Conservation (phyloP, 225 moss, liverwort and hornwort species). For the Marchantia paleacea region DNA sequence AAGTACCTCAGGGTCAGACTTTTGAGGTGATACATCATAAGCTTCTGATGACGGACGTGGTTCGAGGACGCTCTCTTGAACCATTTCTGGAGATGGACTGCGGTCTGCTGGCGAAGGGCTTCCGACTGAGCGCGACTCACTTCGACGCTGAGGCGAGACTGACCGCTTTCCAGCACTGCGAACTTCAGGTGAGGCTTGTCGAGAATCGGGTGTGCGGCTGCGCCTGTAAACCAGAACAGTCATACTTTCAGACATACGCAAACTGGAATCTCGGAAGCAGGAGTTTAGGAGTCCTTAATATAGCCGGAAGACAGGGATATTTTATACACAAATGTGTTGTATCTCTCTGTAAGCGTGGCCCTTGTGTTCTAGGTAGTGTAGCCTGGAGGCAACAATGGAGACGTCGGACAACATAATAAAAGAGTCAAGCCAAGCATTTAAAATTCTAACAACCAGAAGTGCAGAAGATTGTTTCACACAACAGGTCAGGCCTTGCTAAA, state of each 20-base stretch:
- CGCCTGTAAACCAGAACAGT: constrained; percentile 12
- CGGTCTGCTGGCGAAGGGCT: constrained; percentile 39
- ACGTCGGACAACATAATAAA: too few relatives aligned
- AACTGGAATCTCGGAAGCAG: background rate
- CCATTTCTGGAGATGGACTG: constrained; percentile 35
- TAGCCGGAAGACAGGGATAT: too few relatives aligned
- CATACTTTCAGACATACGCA: background rate
- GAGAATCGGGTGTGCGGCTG: constrained; percentile 23
- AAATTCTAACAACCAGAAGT: too few relatives aligned
- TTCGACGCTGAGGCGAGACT: constrained; percentile 29
- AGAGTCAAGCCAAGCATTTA: too few relatives aligned
- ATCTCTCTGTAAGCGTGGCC: too few relatives aligned
- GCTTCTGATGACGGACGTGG: constrained; percentile 14
- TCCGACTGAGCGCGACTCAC: constrained; percentile 15
- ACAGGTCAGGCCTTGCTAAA: too few relatives aligned
- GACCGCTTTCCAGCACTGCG: constrained; percentile 21
- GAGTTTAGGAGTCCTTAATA: too few relatives aligned
- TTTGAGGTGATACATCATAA: constrained; percentile 49
- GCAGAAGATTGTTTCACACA: too few relatives aligned
- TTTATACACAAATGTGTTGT: too few relatives aligned
- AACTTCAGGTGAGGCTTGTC: constrained; percentile 29
- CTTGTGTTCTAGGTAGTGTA: too few relatives aligned
- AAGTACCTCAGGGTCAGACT: constrained; percentile 39
- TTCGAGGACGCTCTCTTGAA: constrained; percentile 27
- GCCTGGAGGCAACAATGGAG: too few relatives aligned